Evolutionary conservation across 345 rosid species (phyloP).

Genomic region (Brassica nigra): DNA sequence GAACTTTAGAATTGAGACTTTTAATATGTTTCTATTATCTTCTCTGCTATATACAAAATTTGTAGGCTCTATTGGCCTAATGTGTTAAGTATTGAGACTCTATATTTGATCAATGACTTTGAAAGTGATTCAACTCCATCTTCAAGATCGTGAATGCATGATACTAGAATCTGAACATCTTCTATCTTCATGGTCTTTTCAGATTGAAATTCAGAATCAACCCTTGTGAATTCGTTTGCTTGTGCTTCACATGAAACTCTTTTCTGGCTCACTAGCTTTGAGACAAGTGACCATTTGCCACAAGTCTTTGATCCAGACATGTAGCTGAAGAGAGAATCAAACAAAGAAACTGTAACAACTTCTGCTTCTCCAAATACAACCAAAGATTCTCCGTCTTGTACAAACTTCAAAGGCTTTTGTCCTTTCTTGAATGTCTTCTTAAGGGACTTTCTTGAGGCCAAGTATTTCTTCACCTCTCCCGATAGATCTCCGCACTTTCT

Average conservation of each 20-base stretch:
- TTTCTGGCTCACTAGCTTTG: conserved; percentile 31
- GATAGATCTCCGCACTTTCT: conserved; percentile 30
- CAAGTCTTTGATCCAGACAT: conserved; percentile 32
- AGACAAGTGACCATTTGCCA: conserved; percentile 41
- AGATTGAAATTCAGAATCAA: conserved; percentile 35
- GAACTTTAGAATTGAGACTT: not conserved
- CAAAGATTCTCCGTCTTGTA: conserved; percentile 7
- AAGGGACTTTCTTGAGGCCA: conserved; percentile 26
- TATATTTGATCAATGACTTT: conserved; percentile 46
- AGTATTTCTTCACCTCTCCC: conserved; percentile 36
- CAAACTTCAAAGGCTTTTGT: conserved; percentile 20
- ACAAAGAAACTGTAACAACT: conserved; percentile 16
- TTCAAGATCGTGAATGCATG: conserved; percentile 49
- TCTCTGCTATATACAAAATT: not conserved
- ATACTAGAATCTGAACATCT: conserved; percentile 42
- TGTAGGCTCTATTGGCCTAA: conserved; percentile 33
- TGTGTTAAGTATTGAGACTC: conserved; percentile 52
- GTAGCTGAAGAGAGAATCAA: conserved; percentile 38
- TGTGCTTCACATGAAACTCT: conserved; percentile 6
- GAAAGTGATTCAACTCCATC: conserved; percentile 44
- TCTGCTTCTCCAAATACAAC: conserved; percentile 37
- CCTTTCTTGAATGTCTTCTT: conserved; percentile 39
- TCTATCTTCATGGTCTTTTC: conserved; percentile 21
- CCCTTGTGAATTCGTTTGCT: conserved; percentile 26
- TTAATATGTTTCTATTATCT: not conserved